Conservation (phyloP, 164 flowering plant species). For the Platanus orientalis region DNA sequence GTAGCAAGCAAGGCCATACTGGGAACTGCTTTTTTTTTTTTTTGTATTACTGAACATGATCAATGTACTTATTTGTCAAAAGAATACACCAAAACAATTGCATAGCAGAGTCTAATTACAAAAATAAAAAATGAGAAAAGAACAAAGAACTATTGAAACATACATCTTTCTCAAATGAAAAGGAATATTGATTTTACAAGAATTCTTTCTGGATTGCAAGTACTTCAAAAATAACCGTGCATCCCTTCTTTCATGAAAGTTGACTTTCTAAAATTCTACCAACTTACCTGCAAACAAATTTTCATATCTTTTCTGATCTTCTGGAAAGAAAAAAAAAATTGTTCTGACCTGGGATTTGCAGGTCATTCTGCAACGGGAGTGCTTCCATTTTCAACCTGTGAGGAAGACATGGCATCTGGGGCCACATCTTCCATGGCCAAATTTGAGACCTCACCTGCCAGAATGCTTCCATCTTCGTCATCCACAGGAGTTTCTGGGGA, state of each 20-base stretch:
- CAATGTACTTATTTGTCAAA: background rate
- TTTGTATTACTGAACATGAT: background rate
- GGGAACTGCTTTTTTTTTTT: background rate
- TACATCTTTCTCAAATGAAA: background rate
- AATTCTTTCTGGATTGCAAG: background rate
- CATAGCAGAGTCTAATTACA: background rate
- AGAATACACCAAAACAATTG: background rate
- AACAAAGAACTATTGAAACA: too few relatives aligned
- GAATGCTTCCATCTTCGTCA: conserved; percentile 36
- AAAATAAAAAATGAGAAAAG: too few relatives aligned
- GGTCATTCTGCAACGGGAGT: conserved; percentile 6
- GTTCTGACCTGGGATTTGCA: background rate
- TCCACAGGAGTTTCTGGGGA: conserved; percentile 17
- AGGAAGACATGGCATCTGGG: conserved; percentile 40
- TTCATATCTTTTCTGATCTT: background rate
- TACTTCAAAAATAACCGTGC: background rate
- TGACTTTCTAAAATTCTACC: background rate
- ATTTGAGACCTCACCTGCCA: conserved; percentile 48
- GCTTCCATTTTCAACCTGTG: conserved; percentile 27
- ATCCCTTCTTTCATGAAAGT: background rate
- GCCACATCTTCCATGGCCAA: conserved; percentile 47
- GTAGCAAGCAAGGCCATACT: background rate
- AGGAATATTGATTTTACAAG: background rate
- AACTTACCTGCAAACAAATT: background rate
- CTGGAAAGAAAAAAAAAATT: background rate